These are phyloP conservation scores for Penicillium bovifimosum DNA, from an alignment of 495 filamentous ascomycete species.

Conservation along the genomic window DNA sequence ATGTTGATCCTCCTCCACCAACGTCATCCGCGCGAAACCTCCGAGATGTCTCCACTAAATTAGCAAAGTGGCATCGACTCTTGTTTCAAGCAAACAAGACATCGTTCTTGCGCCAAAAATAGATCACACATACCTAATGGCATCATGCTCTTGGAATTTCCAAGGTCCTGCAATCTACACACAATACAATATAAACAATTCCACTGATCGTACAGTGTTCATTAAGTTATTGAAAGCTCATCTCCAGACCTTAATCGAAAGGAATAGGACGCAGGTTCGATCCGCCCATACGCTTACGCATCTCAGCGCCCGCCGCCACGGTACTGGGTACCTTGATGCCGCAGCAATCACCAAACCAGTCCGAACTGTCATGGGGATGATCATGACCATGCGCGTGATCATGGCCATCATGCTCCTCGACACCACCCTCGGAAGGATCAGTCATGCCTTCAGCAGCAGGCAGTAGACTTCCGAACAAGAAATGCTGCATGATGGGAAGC, in stretches of 20 bases:
- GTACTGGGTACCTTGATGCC: constrained; percentile 97
- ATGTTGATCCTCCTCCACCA: background rate
- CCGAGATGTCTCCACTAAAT: constrained; percentile 37
- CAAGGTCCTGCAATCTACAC: too few relatives aligned
- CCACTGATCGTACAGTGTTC: too few relatives aligned
- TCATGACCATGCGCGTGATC: constrained; percentile 60
- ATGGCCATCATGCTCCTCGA: constrained; percentile 50
- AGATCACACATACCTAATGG: constrained; percentile 24
- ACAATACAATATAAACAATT: too few relatives aligned
- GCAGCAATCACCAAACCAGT: constrained; percentile 92
- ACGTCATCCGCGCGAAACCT: background rate
- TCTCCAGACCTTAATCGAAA: constrained; percentile 59
- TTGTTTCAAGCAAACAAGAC: constrained; percentile 39
- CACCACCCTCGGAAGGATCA: constrained; percentile 41
- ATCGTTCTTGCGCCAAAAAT: constrained; percentile 35
- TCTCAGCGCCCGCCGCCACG: constrained; percentile 80
- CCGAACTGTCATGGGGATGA: constrained; percentile 33
- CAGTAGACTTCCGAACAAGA: constrained; percentile 81
- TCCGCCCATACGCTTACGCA: constrained; percentile 64
- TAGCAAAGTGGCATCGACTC: constrained; percentile 48
- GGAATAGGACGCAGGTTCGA: constrained; percentile 75
- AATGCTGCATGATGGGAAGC: constrained; percentile 97
- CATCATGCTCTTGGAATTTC: constrained; percentile 21
- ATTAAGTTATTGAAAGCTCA: background rate
- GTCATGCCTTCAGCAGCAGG: constrained; percentile 80